Base-by-base conservation (phyloP, 345 rosid genomes). In the Noccaea bulbosa region DNA sequence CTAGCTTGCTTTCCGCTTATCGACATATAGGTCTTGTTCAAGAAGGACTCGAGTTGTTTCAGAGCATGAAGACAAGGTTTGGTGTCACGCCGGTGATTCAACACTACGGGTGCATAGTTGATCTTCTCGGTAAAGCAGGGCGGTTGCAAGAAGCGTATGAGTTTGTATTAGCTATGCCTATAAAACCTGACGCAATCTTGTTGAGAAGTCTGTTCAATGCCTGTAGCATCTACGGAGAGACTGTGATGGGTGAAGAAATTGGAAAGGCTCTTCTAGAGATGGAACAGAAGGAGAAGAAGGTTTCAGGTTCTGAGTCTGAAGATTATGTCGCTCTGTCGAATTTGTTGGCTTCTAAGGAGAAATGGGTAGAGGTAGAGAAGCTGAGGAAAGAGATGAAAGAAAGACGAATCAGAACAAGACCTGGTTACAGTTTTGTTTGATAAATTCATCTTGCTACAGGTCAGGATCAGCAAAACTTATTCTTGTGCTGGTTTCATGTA, bases 261-360 rank as follows among this genome's bases (percentile, higher is more conserved):
- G 81, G 85, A 39, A 83, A 82, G 58, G 72, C 78, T 39, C 85
- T 84, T 20, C 62, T 82, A 12, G 50, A 63, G 66, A 70, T 74
- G 24, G 77, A 78, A 53, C 78, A 20, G 24, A 38, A 57, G 4
- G 66, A 22, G 45, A 39, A 60, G 49, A 44, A 24, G 46, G 12
- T 7, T 11, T 41, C 34, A 2, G 72, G 41, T 49, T 43, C 27
- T 39, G 77, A 52, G 44, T 20, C 86, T 51, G 85, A 83, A 78
- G 86, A 83, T 64, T 81, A 78, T 48, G 74, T 86, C 0, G 86
- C 86, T 59, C 70, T 89, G 56, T 89, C 92, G 0, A 85, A 89
- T 71, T 65, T 84, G 37, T 85, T 78, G 52, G 90, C 90, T 56
- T 79, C 78, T 1, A 79, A 77, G n/a, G 81, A 78, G 68, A 83